Evolutionary conservation across 2,329 filamentous ascomycete genomes (phyloP).

Genomic region (Amesomyces nigricolor): DNA sequence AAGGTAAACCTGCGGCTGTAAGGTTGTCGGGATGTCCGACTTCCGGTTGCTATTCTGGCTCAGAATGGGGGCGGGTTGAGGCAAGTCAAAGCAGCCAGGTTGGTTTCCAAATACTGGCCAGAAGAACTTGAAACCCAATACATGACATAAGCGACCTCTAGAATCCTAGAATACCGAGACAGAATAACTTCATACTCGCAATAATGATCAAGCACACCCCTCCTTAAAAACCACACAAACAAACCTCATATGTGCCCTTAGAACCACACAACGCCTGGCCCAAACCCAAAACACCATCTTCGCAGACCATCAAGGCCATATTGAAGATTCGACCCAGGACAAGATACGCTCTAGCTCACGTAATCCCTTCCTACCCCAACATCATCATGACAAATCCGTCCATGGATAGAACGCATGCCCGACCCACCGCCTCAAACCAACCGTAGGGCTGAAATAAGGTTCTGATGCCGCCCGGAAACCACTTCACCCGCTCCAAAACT

Average conservation of each 20-base stretch:
- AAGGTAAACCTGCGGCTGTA: too few species aligned
- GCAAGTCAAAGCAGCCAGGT: too few species aligned
- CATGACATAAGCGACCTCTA: too few species aligned
- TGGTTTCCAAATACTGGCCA: too few species aligned
- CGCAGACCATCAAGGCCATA: constrained; percentile 22
- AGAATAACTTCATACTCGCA: too few species aligned
- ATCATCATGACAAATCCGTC: too few species aligned
- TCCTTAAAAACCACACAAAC: not conserved
- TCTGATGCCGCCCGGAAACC: constrained; percentile 1
- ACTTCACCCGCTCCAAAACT: not conserved
- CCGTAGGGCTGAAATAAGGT: constrained; percentile 9
- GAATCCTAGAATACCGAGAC: too few species aligned
- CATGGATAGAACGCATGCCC: not conserved
- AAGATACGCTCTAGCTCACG: not conserved
- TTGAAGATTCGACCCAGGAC: constrained; percentile 1
- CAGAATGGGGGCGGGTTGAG: too few species aligned
- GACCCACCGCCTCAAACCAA: not conserved
- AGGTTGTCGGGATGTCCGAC: too few species aligned
- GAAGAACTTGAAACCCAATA: too few species aligned
- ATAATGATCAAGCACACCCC: too few species aligned
- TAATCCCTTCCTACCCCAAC: not conserved
- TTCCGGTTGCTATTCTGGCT: too few species aligned
- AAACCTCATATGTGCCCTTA: not conserved
- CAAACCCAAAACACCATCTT: constrained; percentile 10
- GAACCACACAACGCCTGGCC: not conserved